phyloP scores from a whole-genome alignment of 139 green algal genomes.

The Gonium pectorale region DNA sequence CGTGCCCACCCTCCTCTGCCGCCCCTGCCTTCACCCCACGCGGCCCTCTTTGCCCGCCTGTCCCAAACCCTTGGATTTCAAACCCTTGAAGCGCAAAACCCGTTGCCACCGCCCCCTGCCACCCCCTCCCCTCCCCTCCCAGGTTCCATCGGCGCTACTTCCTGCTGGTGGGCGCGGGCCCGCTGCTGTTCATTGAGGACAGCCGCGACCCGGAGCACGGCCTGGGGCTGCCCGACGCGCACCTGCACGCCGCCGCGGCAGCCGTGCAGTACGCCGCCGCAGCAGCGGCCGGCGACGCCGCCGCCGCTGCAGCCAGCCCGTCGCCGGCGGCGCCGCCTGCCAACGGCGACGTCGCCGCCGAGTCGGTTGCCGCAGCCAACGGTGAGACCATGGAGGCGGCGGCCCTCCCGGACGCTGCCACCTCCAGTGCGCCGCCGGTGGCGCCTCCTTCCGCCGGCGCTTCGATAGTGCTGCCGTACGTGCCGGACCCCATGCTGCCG shows the following conservation, averaged over 20 bases:
- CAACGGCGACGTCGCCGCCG: not conserved
- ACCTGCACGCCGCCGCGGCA: not conserved
- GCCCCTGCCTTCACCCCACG: no score
- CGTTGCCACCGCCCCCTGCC: no score
- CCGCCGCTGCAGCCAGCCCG: not conserved
- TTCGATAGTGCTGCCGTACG: no score
- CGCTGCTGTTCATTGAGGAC: conserved; percentile 35
- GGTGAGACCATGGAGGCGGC: no score
- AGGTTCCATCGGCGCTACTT: conserved; percentile 63
- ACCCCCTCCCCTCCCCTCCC: not conserved
- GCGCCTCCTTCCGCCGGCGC: no score
- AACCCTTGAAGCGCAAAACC: no score
- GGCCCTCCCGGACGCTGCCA: no score
- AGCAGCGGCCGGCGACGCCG: not conserved
- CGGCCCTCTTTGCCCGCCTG: no score
- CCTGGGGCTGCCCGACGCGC: not conserved
- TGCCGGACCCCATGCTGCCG: no score
- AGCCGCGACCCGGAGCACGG: conserved; percentile 10
- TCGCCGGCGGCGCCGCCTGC: not conserved
- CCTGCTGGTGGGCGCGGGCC: conserved; percentile 44
- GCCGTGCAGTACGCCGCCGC: not conserved
- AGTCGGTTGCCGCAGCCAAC: not conserved
- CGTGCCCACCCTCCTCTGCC: not conserved
- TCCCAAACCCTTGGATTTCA: no score
- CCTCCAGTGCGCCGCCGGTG: not conserved